Evolutionary conservation across 1,284 basidiomycete species (phyloP).

Genomic region (Coniophora puteana): DNA sequence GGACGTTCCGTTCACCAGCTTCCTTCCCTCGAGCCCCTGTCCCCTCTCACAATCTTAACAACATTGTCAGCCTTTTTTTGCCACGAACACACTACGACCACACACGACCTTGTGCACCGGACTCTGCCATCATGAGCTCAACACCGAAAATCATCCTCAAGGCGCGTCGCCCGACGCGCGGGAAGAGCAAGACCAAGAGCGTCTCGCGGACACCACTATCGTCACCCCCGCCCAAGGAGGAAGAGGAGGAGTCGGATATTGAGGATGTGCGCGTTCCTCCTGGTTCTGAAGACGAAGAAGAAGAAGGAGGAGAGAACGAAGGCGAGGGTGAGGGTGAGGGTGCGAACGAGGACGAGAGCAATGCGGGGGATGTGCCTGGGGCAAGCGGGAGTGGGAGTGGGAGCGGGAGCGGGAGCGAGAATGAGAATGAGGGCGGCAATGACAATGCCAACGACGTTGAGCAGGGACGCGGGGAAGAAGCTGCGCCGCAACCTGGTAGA

Average conservation of each 20-base stretch:
- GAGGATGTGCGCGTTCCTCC: slow-evolving; percentile 25
- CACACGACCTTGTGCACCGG: slow-evolving; percentile 17
- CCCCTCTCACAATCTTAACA: slow-evolving; percentile 40
- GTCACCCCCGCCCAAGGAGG: slow-evolving; percentile 20
- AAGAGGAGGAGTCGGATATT: slow-evolving; percentile 21
- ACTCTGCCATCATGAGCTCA: slow-evolving; percentile 17
- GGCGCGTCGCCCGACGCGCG: slow-evolving; percentile 33
- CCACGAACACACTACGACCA: slow-evolving; percentile 18
- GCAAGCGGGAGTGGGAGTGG: slow-evolving; percentile 20
- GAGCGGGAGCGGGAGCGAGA: slow-evolving; percentile 22
- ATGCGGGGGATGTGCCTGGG: slow-evolving; percentile 23
- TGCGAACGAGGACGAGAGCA: slow-evolving; percentile 23
- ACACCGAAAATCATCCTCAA: slow-evolving; percentile 50
- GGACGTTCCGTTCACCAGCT: too few species aligned
- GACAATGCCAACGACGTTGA: too few species aligned
- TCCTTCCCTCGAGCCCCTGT: too few species aligned
- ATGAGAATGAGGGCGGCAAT: slow-evolving; percentile 20
- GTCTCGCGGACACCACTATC: slow-evolving; percentile 19
- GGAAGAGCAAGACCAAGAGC: slow-evolving; percentile 29
- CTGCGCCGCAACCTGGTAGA: slow-evolving; percentile 24
- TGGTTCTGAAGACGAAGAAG: slow-evolving; percentile 27
- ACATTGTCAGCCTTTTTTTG: slow-evolving; percentile 59
- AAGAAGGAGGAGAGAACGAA: slow-evolving; percentile 26
- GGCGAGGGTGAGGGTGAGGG: slow-evolving; percentile 31
- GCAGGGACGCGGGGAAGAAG: slow-evolving; percentile 17